Percentiles rank a stretch among this genome's conserved stretches.
phyloP scores from a whole-genome alignment of 257 asterid species.

The Solanum acaule region DNA sequence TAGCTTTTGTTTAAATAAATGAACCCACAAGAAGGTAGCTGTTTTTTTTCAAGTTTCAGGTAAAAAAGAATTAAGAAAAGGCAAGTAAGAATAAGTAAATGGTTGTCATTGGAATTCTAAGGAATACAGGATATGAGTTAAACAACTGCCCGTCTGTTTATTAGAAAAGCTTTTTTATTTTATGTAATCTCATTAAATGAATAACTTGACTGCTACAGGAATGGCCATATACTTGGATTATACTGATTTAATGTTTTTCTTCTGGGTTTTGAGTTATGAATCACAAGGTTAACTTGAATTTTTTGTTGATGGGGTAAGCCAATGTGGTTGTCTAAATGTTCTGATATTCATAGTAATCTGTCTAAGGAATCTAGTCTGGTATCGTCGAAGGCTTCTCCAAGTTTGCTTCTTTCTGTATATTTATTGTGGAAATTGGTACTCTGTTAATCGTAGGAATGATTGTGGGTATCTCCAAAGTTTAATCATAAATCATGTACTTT shows the following conservation, averaged over 20 bases:
- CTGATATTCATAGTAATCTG: background rate
- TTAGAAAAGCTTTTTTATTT: background rate
- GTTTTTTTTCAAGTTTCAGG: background rate
- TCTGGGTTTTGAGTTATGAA: background rate
- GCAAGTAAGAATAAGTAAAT: background rate
- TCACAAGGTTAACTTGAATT: background rate
- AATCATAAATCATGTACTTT: background rate
- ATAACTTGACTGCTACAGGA: background rate
- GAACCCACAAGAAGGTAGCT: background rate
- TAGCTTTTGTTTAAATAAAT: background rate
- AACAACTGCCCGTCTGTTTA: background rate
- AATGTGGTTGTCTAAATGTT: background rate
- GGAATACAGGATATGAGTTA: background rate
- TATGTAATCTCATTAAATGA: background rate
- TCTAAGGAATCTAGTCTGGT: background rate
- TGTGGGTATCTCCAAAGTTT: background rate
- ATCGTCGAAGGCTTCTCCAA: background rate
- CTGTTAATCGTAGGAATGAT: background rate
- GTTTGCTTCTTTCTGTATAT: background rate
- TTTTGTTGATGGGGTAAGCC: background rate
- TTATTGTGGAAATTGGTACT: background rate
- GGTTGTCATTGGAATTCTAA: background rate
- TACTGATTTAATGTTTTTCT: background rate
- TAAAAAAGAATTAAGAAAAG: no score
- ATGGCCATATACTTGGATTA: background rate